Evolutionary conservation across 805 yeast species (phyloP).

Genomic region (Lachancea quebecensis): DNA sequence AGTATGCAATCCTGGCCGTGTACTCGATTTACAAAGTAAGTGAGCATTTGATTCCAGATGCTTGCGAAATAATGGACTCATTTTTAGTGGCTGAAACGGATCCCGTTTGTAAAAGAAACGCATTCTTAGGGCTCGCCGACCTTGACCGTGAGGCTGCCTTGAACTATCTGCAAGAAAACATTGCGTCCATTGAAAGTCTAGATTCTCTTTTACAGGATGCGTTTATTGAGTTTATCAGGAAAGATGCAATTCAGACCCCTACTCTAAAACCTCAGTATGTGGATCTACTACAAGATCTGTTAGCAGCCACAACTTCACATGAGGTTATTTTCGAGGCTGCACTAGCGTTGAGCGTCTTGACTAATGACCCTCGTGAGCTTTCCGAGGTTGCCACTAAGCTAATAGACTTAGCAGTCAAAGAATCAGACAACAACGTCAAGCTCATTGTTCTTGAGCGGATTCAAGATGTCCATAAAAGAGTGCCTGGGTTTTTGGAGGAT

Average conservation of each 20-base stretch:
- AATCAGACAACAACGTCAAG: conserved; percentile 92
- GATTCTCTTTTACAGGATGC: conserved; percentile 86
- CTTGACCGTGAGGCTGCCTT: conserved; percentile 82
- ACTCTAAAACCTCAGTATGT: conserved; percentile 66
- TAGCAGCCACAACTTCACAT: conserved; percentile 54
- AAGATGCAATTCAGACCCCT: conserved; percentile 61
- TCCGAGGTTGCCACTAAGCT: conserved; percentile 77
- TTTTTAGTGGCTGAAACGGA: conserved; percentile 81
- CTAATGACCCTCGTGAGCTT: conserved; percentile 59
- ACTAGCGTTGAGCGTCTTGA: conserved; percentile 58
- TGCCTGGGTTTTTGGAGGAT: conserved; percentile 80
- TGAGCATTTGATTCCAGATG: conserved; percentile 88
- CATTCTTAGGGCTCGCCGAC: conserved; percentile 79
- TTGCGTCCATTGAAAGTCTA: conserved; percentile 49
- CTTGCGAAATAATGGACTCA: conserved; percentile 71
- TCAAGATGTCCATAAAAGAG: conserved; percentile 59
- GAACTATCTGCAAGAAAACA: conserved; percentile 67
- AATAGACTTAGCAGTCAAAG: conserved; percentile 82
- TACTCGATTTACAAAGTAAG: conserved; percentile 75
- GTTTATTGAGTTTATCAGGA: conserved; percentile 84
- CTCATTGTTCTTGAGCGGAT: conserved; percentile 85
- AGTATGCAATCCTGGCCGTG: conserved; percentile 91
- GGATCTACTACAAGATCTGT: conserved; percentile 60
- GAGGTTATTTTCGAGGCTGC: conserved; percentile 88
- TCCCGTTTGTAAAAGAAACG: conserved; percentile 91